A percentile compares a stretch with the other conserved stretches of the same genome.
These are phyloP conservation scores for Raffaelea arxii DNA, from an alignment of 2,329 filamentous ascomycete species.

Conservation along the genomic window DNA sequence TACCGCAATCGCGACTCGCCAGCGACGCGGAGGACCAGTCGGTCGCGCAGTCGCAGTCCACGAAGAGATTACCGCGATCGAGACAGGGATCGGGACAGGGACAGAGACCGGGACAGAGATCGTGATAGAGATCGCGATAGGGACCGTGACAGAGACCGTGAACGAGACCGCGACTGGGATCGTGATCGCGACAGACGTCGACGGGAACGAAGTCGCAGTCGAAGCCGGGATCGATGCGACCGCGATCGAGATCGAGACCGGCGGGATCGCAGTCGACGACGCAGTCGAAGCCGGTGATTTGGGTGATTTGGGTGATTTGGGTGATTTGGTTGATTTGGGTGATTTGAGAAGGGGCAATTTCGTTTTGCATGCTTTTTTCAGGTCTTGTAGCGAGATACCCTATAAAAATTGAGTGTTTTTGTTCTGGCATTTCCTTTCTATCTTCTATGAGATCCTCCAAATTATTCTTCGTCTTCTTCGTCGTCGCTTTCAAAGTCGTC, in stretches of 20 bases:
- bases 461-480: conserved; percentile 44
- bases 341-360: neutral
- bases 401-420: too few relatives aligned
- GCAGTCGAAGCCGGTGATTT: conserved; percentile 13
- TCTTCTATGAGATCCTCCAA: conserved; percentile 9
- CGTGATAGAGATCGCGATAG: conserved; percentile 20
- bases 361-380: neutral
- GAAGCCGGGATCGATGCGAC: conserved; percentile 23
- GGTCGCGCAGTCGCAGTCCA: conserved; percentile 8
- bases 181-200: neutral
- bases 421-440: neutral
- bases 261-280: conserved; percentile 13
- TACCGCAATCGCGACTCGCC: conserved; percentile 9
- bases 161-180: conserved; percentile 16
- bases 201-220: conserved; percentile 20
- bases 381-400: neutral
- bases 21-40: conserved; percentile 3
- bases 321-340: too few relatives aligned
- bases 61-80: conserved; percentile 16
- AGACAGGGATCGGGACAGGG: conserved; percentile 4
- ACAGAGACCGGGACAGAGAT: conserved; percentile 12
- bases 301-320: too few relatives aligned
- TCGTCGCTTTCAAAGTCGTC: conserved; percentile 58
- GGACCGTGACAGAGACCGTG: conserved; percentile 20
- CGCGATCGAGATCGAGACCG: conserved; percentile 19